Evolutionary conservation across 208 protist species (phyloP), one percentile per base, ranked within the genome.

Genomic region (Leishmania martiniquensis): DNA sequence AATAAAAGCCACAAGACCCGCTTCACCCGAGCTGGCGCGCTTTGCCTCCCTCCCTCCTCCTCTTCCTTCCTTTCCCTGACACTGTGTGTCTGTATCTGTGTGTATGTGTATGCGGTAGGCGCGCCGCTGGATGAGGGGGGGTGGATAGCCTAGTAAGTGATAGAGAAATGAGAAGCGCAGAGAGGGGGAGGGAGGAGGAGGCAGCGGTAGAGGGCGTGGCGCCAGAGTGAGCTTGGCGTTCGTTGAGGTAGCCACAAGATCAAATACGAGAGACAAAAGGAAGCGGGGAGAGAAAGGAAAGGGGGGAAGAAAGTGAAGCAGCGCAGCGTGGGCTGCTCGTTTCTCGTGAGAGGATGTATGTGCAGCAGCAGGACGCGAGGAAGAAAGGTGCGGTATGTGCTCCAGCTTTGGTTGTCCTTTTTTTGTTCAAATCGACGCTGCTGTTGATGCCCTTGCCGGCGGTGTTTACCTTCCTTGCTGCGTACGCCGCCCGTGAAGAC

Each of bases 141-240:
- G 37, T 49, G 4, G 65, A 22, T 69, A 42, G 25, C 4, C 29
- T 20, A 17, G 65, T 49, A 25, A 22, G 25, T 6, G 12, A 69
- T 69, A 51, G 7, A 29, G 68, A 72, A 39, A 72, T 72, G 68
- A 57, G 47, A 59, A n/a, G 57, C 17, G 22, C 47, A 72, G 66
- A 20, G 45, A 72, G n/a, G n/a, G 13, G 29, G n/a, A 62, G 9
- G 32, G 57, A 65, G 15, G 44, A 44, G 37, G 47, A 72, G 12
- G 57, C 32, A 34, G 47, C 25, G 20, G 65, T 69, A 12, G 65
- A 51, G 65, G n/a, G 42, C 17, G 6, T 7, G 4, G 65, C 29
- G 42, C 15, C 65, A 69, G 25, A 51, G 9, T 4, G 25, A 47
- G 17, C 12, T 25, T 32, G 0, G n/a, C 39, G 59, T 15, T 65